A percentile compares a stretch with the other conserved stretches of the same genome.
phyloP scores from a whole-genome alignment of 331 rosid genomes.

The Rhamnella rubrinervis region DNA sequence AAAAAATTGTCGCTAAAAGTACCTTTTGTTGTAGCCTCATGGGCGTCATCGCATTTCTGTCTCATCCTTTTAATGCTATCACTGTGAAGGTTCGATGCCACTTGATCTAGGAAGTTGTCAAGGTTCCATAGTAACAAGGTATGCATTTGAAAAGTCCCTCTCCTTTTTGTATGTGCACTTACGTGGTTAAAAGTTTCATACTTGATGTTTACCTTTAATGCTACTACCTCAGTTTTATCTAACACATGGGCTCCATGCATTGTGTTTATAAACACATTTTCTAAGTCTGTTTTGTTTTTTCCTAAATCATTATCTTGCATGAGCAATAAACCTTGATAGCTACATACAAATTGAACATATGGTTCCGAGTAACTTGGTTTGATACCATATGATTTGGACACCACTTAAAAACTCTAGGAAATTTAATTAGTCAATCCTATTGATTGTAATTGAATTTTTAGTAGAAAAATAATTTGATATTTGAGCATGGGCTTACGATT shows the following conservation, averaged over 20 bases:
- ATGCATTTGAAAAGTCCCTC: background rate
- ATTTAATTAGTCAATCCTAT: conserved; percentile 15
- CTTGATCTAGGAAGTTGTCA: no score
- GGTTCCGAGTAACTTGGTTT: background rate
- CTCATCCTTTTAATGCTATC: no score
- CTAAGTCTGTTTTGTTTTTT: background rate
- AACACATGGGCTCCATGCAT: conserved; percentile 10
- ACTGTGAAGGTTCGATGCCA: no score
- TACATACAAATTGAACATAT: background rate
- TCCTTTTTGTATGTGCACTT: background rate
- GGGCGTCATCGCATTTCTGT: no score
- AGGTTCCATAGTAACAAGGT: no score
- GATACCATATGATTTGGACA: conserved; percentile 15
- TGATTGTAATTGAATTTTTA: conserved; percentile 5
- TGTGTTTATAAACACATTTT: background rate
- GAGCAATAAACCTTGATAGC: background rate
- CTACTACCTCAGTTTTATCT: background rate
- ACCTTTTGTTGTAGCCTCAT: no score
- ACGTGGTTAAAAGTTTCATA: background rate
- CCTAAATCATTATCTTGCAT: background rate
- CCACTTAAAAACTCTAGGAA: conserved; percentile 8
- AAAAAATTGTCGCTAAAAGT: no score
- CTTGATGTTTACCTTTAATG: background rate
- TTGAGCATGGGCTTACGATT: conserved; percentile 6
- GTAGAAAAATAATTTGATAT: conserved; percentile 7